phyloP scores from a whole-genome alignment of 192 early-diverging fungal species.

The Paraglomus brasilianum region DNA sequence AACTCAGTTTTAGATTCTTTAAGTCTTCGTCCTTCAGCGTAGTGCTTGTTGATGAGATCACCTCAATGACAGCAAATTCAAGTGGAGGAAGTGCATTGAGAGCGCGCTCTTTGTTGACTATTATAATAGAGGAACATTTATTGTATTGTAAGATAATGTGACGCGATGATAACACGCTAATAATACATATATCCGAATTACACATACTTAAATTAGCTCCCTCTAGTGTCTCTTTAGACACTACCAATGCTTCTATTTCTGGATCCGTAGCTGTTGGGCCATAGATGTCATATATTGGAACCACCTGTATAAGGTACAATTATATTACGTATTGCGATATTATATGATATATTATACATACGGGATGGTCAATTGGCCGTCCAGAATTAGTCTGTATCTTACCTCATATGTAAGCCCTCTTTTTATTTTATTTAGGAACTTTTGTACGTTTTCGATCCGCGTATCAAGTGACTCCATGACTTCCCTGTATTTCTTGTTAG shows the following conservation, averaged over 20 bases:
- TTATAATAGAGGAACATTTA: slow-evolving; percentile 1
- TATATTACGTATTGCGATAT: neutral
- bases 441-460: slow-evolving; percentile 57
- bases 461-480: slow-evolving; percentile 64
- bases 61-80: slow-evolving; percentile 71
- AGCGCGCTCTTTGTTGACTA: slow-evolving; percentile 76
- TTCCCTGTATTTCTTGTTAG: slow-evolving; percentile 68
- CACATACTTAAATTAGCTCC: slow-evolving; percentile 70
- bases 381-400: neutral
- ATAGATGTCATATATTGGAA: slow-evolving; percentile 76
- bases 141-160: neutral
- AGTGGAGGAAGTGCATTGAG: slow-evolving; percentile 55
- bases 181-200: neutral
- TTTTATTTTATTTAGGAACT: slow-evolving; percentile 59
- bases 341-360: slow-evolving; percentile 5
- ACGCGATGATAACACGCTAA: neutral
- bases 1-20: slow-evolving; percentile 72
- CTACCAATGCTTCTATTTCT: slow-evolving; percentile 76
- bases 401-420: slow-evolving; percentile 51
- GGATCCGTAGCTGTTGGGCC: slow-evolving; percentile 81
- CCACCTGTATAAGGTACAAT: slow-evolving; percentile 43
- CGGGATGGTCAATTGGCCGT: neutral
- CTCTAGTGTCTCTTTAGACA: slow-evolving; percentile 75
- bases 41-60: slow-evolving; percentile 48
- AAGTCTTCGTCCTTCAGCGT: slow-evolving; percentile 43